phyloP scores from a whole-genome alignment of 768 basidiomycete genomes.

The Pisolithus microcarpus region DNA sequence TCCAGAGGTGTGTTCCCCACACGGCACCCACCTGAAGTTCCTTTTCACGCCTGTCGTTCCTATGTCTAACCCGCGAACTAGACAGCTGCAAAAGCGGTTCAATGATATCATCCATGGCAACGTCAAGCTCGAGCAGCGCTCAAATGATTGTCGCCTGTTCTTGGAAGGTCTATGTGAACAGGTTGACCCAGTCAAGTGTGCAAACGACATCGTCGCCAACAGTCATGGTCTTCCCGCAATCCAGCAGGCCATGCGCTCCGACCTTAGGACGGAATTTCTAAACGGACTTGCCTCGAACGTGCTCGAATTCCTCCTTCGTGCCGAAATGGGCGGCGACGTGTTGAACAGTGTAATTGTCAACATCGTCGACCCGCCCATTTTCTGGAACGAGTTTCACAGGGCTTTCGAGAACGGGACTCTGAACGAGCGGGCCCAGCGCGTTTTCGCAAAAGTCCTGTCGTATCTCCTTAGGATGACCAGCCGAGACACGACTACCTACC shows the following conservation, averaged over 20 bases:
- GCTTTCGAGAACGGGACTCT: constrained; percentile 32
- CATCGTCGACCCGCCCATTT: constrained; percentile 45
- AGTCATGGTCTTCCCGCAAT: constrained; percentile 31
- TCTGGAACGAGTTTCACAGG: constrained; percentile 36
- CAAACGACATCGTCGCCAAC: constrained; percentile 32
- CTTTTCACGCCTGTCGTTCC: too few species aligned
- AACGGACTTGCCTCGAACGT: constrained; percentile 35
- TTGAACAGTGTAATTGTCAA: constrained; percentile 32
- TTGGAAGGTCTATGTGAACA: constrained; percentile 40
- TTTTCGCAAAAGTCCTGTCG: constrained; percentile 46
- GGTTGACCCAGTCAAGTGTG: constrained; percentile 30
- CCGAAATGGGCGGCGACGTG: constrained; percentile 38
- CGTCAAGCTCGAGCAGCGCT: constrained; percentile 18
- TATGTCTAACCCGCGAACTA: constrained; percentile 8
- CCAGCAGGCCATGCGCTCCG: constrained; percentile 35
- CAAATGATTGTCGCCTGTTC: constrained; percentile 26
- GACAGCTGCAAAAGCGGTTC: constrained; percentile 31
- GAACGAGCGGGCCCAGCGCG: constrained; percentile 26
- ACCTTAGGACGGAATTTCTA: constrained; percentile 32
- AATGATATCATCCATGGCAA: constrained; percentile 26
- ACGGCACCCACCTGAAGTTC: not conserved
- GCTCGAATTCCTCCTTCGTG: constrained; percentile 32
- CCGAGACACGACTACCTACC: constrained; percentile 30
- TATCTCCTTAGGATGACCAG: constrained; percentile 38
- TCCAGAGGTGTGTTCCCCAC: too few species aligned